Evolutionary conservation across 2,329 filamentous ascomycete genomes (phyloP), one percentile per base, ranked within the genome.

Genomic region (Fusarium graminum): DNA sequence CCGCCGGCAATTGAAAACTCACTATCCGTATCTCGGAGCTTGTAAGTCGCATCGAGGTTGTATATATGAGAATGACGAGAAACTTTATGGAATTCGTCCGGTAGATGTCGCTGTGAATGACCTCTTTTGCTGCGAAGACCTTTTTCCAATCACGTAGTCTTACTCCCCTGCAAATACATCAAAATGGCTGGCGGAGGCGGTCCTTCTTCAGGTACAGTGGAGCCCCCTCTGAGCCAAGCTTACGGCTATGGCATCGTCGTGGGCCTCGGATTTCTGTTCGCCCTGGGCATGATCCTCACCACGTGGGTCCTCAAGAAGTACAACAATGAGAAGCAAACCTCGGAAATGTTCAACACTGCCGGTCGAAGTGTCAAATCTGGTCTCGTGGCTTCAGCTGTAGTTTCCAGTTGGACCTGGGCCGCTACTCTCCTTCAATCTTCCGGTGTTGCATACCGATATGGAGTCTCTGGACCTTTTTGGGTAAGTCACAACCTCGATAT

Each of bases 361-460:
- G 93, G 93, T 17, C 85, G 94, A 63, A 93, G 92, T 2, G 92
- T 97, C 68, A 97, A 97, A 75, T 93, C 92, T 10, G 94, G 93
- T 41, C 83, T 97, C 14, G 92, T 97, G 1, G 92, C 92, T 12
- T 92, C 92, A 7, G 93, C 93, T 16, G 93, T 97, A n/a, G 92
- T 97, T 5, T 94, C 91, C 16, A 93, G 90, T 7, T 97, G 94
- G 93, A 97, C 93, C 0, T 97, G 93, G 93, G 93, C 92, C 1
- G 93, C 92, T 22, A 95, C 92, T 0, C 82, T 94, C 2, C 83
- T 95, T 4, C 92, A 95, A 74, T 91, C 88, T 2, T 90, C 91
- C 1, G 87, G 89, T n/a, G 91, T 97, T 17, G 92, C 92, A 63
- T 97, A 97, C 77, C 83, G 87, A 64, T 94, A 94, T 74, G 91